A percentile compares a stretch with the other conserved stretches of the same genome.
Evolutionary conservation across 495 filamentous ascomycete species (phyloP).

Genomic region (Xylaria sp.): DNA sequence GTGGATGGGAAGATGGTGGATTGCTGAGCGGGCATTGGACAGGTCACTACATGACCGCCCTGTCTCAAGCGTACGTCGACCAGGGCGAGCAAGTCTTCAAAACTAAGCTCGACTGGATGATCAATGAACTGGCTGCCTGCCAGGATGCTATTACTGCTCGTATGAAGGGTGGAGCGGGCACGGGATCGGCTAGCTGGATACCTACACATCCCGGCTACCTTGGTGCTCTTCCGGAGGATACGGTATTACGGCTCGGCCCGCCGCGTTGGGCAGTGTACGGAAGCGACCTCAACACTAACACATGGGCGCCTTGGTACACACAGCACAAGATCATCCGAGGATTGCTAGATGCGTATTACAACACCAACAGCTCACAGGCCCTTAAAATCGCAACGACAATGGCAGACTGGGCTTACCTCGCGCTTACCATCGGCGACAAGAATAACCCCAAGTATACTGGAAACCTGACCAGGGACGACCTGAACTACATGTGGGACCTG

Average conservation of each 20-base stretch:
- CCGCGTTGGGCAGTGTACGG: conserved; percentile 36
- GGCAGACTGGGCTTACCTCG: conserved; percentile 37
- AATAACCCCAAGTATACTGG: conserved; percentile 32
- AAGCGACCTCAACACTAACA: conserved; percentile 26
- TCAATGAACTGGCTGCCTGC: conserved; percentile 30
- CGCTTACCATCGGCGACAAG: conserved; percentile 35
- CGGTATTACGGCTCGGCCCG: conserved; percentile 33
- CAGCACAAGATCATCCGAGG: conserved; percentile 38
- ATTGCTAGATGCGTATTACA: conserved; percentile 35
- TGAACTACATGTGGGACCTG: conserved; percentile 38
- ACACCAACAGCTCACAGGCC: conserved; percentile 33
- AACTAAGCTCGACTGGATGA: conserved; percentile 35
- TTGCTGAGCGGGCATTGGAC: conserved; percentile 36
- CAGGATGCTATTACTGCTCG: conserved; percentile 34
- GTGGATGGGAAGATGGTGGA: conserved; percentile 38
- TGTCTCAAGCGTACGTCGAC: conserved; percentile 35
- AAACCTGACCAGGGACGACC: conserved; percentile 34
- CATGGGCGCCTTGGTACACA: conserved; percentile 36
- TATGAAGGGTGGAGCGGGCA: conserved; percentile 18
- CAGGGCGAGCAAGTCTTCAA: conserved; percentile 34
- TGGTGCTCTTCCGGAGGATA: conserved; percentile 35
- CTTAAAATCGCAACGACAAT: conserved; percentile 29
- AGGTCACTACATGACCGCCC: conserved; percentile 35
- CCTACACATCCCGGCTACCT: conserved; percentile 34
- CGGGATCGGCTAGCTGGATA: conserved; percentile 28